Percentiles rank a stretch among this genome's conserved stretches.
Evolutionary conservation across 495 filamentous ascomycete species (phyloP).

Genomic region (Staphylotrichum longicolle): DNA sequence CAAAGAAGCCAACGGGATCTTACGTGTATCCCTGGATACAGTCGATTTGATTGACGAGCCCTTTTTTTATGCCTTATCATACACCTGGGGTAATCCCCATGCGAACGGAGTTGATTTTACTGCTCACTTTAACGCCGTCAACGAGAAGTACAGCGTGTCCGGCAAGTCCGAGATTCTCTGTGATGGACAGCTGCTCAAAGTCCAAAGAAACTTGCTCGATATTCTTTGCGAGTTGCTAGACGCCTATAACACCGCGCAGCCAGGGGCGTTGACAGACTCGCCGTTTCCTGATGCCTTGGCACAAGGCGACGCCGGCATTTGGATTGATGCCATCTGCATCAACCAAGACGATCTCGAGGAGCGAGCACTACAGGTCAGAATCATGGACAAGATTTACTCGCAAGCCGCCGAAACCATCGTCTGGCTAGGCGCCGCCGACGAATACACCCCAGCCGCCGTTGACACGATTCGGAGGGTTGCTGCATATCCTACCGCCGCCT

Average conservation of each 20-base stretch:
- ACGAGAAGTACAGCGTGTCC: background rate
- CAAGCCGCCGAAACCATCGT: conserved; percentile 30
- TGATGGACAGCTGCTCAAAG: background rate
- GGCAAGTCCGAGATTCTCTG: background rate
- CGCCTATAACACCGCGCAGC: background rate
- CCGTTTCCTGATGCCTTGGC: background rate
- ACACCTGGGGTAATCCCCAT: conserved; percentile 20
- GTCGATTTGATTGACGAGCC: conserved; percentile 13
- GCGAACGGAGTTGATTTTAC: conserved; percentile 19
- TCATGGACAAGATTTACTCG: conserved; percentile 40
- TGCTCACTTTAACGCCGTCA: conserved; percentile 13
- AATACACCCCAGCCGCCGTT: conserved; percentile 6
- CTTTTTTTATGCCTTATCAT: conserved; percentile 9
- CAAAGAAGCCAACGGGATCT: background rate
- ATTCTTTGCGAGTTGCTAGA: conserved; percentile 1
- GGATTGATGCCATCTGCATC: conserved; percentile 43
- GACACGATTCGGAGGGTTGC: conserved; percentile 7
- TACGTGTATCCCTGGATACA: background rate
- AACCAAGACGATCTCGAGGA: conserved; percentile 39
- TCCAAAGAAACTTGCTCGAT: conserved; percentile 14
- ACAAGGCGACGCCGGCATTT: background rate
- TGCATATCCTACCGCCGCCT: background rate
- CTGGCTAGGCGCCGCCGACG: conserved; percentile 36
- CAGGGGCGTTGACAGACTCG: background rate
- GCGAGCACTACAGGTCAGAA: conserved; percentile 31